Evolutionary conservation across 805 yeast species (phyloP).

Genomic region (Schizosaccharomyces osmophilus): DNA sequence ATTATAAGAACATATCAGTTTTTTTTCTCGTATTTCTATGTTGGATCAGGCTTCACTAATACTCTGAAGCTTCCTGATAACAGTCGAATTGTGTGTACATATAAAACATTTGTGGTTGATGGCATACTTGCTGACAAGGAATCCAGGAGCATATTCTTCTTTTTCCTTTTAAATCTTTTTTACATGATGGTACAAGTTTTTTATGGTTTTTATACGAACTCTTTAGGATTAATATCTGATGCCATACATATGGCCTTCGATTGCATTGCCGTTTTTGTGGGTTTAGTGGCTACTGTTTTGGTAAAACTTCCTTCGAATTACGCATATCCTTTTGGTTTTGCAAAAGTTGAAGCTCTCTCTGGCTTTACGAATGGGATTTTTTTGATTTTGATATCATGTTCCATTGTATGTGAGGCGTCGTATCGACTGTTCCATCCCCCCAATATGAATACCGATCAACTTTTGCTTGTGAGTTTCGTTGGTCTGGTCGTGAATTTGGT

Average conservation of each 20-base stretch:
- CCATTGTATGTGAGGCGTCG: slow-evolving; percentile 65
- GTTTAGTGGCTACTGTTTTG: slow-evolving; percentile 59
- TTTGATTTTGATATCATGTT: slow-evolving; percentile 66
- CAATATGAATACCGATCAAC: slow-evolving; percentile 51
- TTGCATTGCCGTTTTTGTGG: slow-evolving; percentile 72
- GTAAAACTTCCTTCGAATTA: slow-evolving; percentile 35
- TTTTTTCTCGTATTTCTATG: not conserved
- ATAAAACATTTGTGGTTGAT: not conserved
- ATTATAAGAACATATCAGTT: not conserved
- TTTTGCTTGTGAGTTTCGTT: slow-evolving; percentile 56
- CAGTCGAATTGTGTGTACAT: not conserved
- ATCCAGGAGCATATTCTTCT: slow-evolving; percentile 72
- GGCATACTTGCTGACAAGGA: slow-evolving; percentile 29
- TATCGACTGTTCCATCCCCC: slow-evolving; percentile 65
- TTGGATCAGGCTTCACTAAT: not conserved
- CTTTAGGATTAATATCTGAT: slow-evolving; percentile 75
- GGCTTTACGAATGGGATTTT: slow-evolving; percentile 89
- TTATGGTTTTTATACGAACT: slow-evolving; percentile 78
- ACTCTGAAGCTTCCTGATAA: not conserved
- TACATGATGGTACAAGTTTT: slow-evolving; percentile 87
- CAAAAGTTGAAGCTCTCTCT: slow-evolving; percentile 69
- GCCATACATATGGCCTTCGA: slow-evolving; percentile 92
- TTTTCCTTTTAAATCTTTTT: slow-evolving; percentile 58
- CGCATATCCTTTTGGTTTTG: slow-evolving; percentile 67
- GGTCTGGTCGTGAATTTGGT: slow-evolving; percentile 76